These are phyloP conservation scores for Omphalotus guepiniiformis DNA, from an alignment of 768 basidiomycete species.

Conservation along the genomic window DNA sequence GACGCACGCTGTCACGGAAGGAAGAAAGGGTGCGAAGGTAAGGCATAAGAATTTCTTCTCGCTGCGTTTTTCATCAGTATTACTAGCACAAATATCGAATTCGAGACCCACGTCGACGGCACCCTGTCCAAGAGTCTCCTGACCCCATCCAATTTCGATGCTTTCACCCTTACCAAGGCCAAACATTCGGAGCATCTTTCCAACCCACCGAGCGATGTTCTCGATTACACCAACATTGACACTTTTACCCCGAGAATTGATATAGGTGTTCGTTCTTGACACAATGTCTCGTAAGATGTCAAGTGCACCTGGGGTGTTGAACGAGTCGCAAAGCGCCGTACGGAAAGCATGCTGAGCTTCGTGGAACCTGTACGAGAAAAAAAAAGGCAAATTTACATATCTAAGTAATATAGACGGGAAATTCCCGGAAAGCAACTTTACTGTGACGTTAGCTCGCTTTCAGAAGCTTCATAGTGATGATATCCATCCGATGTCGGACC, in stretches of 20 bases:
- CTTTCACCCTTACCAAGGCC: conserved; percentile 71
- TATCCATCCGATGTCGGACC: conserved; percentile 50
- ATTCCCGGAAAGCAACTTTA: conserved; percentile 26
- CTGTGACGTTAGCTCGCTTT: conserved; percentile 66
- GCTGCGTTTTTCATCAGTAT: conserved; percentile 39
- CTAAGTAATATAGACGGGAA: not conserved
- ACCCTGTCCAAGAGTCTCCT: conserved; percentile 41
- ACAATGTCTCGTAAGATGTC: conserved; percentile 76
- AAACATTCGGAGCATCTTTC: conserved; percentile 72
- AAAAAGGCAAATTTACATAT: conserved; percentile 12
- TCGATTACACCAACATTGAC: conserved; percentile 63
- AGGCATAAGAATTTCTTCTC: conserved; percentile 83
- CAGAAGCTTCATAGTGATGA: conserved; percentile 62
- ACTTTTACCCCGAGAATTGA: conserved; percentile 58
- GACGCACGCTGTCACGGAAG: conserved; percentile 88
- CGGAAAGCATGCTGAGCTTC: conserved; percentile 77
- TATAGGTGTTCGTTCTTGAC: conserved; percentile 83
- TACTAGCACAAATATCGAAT: not conserved
- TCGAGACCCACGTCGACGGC: conserved; percentile 46
- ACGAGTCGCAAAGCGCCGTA: conserved; percentile 88
- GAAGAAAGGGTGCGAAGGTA: conserved; percentile 81
- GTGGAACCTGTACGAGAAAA: conserved; percentile 50
- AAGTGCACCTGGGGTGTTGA: conserved; percentile 89
- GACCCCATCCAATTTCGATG: conserved; percentile 83
- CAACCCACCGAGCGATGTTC: conserved; percentile 63